Conservation (phyloP, 176 grass and related monocot species). For the Canna indica region DNA sequence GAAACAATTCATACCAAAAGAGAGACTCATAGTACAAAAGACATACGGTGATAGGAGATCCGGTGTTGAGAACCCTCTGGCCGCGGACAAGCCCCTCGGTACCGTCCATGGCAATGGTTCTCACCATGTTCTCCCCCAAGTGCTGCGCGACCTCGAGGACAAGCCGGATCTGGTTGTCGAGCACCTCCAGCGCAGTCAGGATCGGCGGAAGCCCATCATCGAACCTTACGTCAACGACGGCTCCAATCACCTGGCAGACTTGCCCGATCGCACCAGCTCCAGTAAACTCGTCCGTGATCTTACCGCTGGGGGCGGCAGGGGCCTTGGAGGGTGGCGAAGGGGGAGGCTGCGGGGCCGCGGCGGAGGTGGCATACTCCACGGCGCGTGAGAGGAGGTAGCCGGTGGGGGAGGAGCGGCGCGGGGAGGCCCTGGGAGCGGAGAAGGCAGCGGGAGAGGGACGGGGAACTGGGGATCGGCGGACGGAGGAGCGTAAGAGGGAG, state of each 20-base stretch:
- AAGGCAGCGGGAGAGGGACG: slow-evolving; percentile 31
- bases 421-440: slow-evolving; percentile 53
- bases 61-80: slow-evolving; percentile 91
- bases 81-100: slow-evolving; percentile 94
- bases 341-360: slow-evolving; percentile 21
- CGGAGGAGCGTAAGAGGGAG: slow-evolving; percentile 49
- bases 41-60: slow-evolving; percentile 89
- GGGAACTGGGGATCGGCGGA: slow-evolving; percentile 20
- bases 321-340: neutral
- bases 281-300: slow-evolving; percentile 98
- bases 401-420: slow-evolving; percentile 26
- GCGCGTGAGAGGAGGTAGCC: slow-evolving; percentile 40
- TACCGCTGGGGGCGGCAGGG: slow-evolving; percentile 27
- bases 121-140: slow-evolving; percentile 85
- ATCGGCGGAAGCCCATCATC: slow-evolving; percentile 87
- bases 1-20: neutral
- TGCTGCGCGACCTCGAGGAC: slow-evolving; percentile 97
- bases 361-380: slow-evolving; percentile 12
- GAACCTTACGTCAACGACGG: slow-evolving; percentile 91
- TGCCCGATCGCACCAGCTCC: slow-evolving; percentile 78
- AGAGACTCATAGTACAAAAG: neutral
- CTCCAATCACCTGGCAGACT: slow-evolving; percentile 96
- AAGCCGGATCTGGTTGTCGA: slow-evolving; percentile 87
- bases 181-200: slow-evolving; percentile 92
- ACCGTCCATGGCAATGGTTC: slow-evolving; percentile 98